These are phyloP conservation scores for Betula pendula DNA, from an alignment of 306 rosid genomes.

Conservation along the genomic window DNA sequence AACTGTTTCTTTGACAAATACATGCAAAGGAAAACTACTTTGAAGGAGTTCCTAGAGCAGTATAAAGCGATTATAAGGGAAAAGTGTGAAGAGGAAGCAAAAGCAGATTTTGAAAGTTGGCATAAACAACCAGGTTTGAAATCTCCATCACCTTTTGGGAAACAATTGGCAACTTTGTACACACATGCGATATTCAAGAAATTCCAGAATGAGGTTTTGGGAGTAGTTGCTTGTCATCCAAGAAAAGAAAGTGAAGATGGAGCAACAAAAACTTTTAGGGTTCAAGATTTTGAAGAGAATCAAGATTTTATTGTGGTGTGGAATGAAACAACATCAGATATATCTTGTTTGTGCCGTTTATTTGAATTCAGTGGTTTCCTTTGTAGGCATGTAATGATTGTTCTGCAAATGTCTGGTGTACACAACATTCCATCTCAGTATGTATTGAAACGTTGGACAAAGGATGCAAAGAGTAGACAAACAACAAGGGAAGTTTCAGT, in stretches of 20 bases:
- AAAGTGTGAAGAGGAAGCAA: conserved; percentile 47
- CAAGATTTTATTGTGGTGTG: conserved; percentile 41
- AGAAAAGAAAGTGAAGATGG: conserved; percentile 40
- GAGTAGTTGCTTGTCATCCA: conserved; percentile 60
- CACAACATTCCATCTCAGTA: conserved; percentile 45
- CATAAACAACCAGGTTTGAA: conserved; percentile 46
- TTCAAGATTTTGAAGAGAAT: conserved; percentile 46
- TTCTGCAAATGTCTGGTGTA: conserved; percentile 52
- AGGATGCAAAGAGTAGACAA: conserved; percentile 41
- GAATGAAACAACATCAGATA: conserved; percentile 44
- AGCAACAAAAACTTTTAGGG: conserved; percentile 28
- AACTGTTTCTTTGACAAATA: conserved; percentile 44
- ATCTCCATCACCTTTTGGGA: conserved; percentile 56
- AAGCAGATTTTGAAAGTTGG: conserved; percentile 47
- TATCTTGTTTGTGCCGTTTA: conserved; percentile 45
- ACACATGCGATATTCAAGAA: conserved; percentile 44
- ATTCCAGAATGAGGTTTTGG: conserved; percentile 56
- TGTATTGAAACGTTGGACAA: conserved; percentile 49
- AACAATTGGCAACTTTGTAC: conserved; percentile 41
- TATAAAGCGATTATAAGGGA: conserved; percentile 32
- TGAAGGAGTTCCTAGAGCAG: conserved; percentile 42
- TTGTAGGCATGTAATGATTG: conserved; percentile 52
- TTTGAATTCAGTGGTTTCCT: conserved; percentile 52
- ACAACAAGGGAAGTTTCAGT: conserved; percentile 14
- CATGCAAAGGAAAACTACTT: conserved; percentile 43